Evolutionary conservation across 1,284 basidiomycete genomes (phyloP).

Genomic region (Moesziomyces antarcticus): DNA sequence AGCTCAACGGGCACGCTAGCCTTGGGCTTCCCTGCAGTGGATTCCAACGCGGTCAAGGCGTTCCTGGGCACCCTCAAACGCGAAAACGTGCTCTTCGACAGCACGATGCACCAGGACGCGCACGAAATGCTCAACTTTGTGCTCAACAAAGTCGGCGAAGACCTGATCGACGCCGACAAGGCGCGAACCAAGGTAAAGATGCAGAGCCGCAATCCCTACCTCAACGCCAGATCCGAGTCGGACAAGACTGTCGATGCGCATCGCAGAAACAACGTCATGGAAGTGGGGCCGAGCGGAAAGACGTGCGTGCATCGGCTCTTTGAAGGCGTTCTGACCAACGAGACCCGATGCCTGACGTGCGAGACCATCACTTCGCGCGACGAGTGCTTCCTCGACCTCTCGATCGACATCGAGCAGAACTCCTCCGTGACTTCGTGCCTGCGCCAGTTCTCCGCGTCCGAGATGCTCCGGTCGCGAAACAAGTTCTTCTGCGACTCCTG

Average conservation of each 20-base stretch:
- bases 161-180: conserved; percentile 75
- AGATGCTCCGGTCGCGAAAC: conserved; percentile 97
- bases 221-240: conserved; percentile 19
- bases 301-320: conserved; percentile 92
- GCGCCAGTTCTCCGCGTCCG: conserved; percentile 93
- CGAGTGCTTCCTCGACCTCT: conserved; percentile 94
- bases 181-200: conserved; percentile 28
- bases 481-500: conserved; percentile 99
- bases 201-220: conserved; percentile 44
- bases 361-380: conserved; percentile 90
- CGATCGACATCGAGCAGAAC: conserved; percentile 97
- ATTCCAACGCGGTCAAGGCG: conserved; percentile 45
- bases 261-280: conserved; percentile 62
- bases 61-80: conserved; percentile 59
- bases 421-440: conserved; percentile 94
- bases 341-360: conserved; percentile 95
- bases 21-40: conserved; percentile 81
- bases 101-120: conserved; percentile 78
- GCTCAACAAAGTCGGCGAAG: conserved; percentile 91
- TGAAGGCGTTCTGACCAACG: conserved; percentile 91
- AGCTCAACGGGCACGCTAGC: conserved; percentile 76
- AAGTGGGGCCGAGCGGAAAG: conserved; percentile 69
- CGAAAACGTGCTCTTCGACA: conserved; percentile 63
- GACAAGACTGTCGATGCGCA: conserved; percentile 26
- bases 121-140: conserved; percentile 97